Conservation (phyloP, 2,329 filamentous ascomycete species). For the Corniculantispora saksenae region DNA sequence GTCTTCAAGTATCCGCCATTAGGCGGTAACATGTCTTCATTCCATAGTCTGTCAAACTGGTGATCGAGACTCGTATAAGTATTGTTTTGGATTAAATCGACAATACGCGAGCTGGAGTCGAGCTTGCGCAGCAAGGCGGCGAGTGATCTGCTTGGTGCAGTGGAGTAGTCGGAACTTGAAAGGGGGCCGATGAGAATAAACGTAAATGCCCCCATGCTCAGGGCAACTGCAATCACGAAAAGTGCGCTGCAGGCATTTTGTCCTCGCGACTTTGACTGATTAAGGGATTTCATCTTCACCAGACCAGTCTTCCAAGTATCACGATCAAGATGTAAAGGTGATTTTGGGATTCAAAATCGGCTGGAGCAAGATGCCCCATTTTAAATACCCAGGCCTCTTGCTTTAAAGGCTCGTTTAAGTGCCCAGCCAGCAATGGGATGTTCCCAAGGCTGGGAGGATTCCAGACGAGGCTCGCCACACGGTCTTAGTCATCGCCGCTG, state of each 20-base stretch:
- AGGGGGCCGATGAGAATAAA: neutral
- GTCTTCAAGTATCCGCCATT: constrained; percentile 1
- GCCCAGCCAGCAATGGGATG: neutral
- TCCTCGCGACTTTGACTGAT: neutral
- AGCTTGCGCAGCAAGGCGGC: neutral
- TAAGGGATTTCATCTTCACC: neutral
- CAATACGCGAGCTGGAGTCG: neutral
- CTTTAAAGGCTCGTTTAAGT: neutral
- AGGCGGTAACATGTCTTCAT: neutral
- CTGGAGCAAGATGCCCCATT: too few species aligned
- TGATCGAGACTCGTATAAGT: constrained; percentile 5
- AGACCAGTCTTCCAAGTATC: neutral
- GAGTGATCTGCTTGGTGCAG: neutral
- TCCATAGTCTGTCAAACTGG: neutral
- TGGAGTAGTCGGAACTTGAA: neutral
- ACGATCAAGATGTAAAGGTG: neutral
- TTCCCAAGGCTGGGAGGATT: neutral
- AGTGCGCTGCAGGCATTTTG: neutral
- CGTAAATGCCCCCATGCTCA: neutral
- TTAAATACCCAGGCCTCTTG: too few species aligned
- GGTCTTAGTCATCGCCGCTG: neutral
- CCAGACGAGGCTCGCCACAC: neutral
- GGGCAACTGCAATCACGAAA: neutral
- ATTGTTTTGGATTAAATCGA: neutral
- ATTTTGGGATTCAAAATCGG: neutral